phyloP scores from a whole-genome alignment of 75 land plant genomes.

The Larix kaempferi region DNA sequence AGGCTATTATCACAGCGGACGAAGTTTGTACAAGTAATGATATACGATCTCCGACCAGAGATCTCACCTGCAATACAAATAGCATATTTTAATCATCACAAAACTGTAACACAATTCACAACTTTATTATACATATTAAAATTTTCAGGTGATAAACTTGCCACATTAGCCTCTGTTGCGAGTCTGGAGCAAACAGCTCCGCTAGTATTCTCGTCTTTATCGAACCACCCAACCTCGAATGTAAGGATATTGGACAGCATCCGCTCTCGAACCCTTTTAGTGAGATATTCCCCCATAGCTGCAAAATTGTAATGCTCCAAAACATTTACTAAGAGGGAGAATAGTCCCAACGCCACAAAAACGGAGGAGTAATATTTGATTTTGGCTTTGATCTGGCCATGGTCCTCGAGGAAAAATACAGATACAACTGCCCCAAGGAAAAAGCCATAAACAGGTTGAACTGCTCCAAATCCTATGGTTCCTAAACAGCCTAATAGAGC shows the following conservation, averaged over 20 bases:
- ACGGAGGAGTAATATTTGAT: constrained; percentile 32
- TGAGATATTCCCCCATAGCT: constrained; percentile 21
- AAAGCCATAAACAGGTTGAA: constrained; percentile 47
- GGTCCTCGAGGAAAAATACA: constrained; percentile 40
- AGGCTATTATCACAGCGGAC: constrained; percentile 15
- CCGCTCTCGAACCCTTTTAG: constrained; percentile 26
- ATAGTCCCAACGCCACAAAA: constrained; percentile 43
- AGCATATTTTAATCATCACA: too few relatives aligned
- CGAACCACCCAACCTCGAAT: constrained; percentile 38
- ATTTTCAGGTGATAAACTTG: background rate
- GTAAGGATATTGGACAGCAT: constrained; percentile 23
- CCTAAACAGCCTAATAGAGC: constrained; percentile 30
- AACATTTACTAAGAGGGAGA: constrained; percentile 46
- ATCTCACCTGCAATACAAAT: background rate
- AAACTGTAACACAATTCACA: too few relatives aligned
- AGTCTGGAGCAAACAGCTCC: constrained; percentile 27
- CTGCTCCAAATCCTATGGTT: constrained; percentile 31
- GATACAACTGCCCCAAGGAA: too few relatives aligned
- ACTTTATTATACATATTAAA: too few relatives aligned
- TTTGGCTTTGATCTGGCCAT: constrained; percentile 44
- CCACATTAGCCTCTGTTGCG: constrained; percentile 33
- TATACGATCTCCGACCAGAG: constrained; percentile 23
- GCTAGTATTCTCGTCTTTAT: constrained; percentile 21
- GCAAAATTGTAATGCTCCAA: constrained; percentile 32
- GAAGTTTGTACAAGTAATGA: constrained; percentile 27